A percentile compares a stretch with the other conserved stretches of the same genome.
Conservation (phyloP, 2,329 filamentous ascomycete genomes). For the Ustilaginoidea virens region DNA sequence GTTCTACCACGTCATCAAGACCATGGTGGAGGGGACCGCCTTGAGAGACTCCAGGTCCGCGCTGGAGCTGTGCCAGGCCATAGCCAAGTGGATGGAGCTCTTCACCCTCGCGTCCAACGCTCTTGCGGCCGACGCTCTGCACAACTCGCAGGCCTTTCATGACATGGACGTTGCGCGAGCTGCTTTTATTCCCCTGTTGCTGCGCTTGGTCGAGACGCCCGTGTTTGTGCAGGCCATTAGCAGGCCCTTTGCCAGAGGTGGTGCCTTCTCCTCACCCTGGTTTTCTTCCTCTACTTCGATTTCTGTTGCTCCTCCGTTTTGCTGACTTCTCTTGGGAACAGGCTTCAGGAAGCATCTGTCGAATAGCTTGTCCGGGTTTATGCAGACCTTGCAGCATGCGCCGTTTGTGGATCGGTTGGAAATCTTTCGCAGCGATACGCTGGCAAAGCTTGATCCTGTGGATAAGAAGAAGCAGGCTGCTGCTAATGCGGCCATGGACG, state of each 20-base stretch:
- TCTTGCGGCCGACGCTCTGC: slow-evolving; percentile 32
- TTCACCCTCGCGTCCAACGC: slow-evolving; percentile 35
- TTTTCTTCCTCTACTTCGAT: not conserved
- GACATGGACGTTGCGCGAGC: slow-evolving; percentile 46
- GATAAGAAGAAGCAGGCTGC: slow-evolving; percentile 35
- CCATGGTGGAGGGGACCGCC: slow-evolving; percentile 45
- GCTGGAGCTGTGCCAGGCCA: slow-evolving; percentile 30
- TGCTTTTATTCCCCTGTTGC: slow-evolving; percentile 47
- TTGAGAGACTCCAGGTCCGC: slow-evolving; percentile 32
- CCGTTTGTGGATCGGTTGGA: slow-evolving; percentile 40
- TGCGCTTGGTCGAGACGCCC: slow-evolving; percentile 45
- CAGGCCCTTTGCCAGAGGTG: slow-evolving; percentile 37
- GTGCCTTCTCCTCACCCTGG: slow-evolving; percentile 2
- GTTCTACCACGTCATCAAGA: slow-evolving; percentile 83
- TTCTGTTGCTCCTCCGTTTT: not conserved
- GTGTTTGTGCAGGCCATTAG: slow-evolving; percentile 37
- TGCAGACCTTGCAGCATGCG: slow-evolving; percentile 40
- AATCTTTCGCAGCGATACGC: slow-evolving; percentile 39
- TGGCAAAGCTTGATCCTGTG: slow-evolving; percentile 37
- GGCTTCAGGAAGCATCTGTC: slow-evolving; percentile 33
- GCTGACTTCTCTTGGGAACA: no score
- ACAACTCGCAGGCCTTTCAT: slow-evolving; percentile 28
- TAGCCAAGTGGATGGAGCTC: slow-evolving; percentile 43
- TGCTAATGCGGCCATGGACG: slow-evolving; percentile 34
- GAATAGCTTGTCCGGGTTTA: slow-evolving; percentile 35